phyloP scores from a whole-genome alignment of 192 early-diverging fungal genomes.

The Coemansia sp. region DNA sequence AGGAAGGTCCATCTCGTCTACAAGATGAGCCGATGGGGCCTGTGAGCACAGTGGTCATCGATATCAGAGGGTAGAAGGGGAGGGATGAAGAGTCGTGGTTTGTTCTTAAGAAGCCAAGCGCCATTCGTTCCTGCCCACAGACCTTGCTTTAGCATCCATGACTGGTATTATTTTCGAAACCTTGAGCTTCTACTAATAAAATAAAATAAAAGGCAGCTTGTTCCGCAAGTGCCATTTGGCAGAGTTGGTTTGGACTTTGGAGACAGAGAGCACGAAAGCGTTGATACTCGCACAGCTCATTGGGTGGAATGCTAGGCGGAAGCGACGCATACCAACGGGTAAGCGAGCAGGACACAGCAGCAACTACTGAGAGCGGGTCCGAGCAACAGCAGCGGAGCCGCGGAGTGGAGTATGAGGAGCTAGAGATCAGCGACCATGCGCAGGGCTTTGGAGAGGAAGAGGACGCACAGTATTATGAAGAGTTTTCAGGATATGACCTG shows the following conservation, averaged over 20 bases:
- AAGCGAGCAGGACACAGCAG: constrained; percentile 7
- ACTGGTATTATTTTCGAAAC: too few relatives aligned
- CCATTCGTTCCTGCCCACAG: too few relatives aligned
- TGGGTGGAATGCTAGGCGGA: constrained; percentile 6
- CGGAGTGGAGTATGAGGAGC: constrained; percentile 34
- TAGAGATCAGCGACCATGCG: constrained; percentile 22
- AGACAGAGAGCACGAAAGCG: background rate
- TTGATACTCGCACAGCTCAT: background rate
- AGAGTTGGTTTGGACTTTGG: background rate
- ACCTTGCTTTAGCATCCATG: too few relatives aligned
- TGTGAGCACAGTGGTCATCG: constrained; percentile 3
- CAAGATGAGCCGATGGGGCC: constrained; percentile 58
- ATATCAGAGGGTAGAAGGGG: too few relatives aligned
- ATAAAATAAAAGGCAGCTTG: background rate
- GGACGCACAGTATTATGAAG: constrained; percentile 40
- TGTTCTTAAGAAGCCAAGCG: too few relatives aligned
- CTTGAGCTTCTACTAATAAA: background rate
- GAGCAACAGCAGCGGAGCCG: constrained; percentile 1
- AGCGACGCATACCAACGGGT: constrained; percentile 22
- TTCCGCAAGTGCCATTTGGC: background rate
- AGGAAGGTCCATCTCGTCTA: constrained; percentile 66
- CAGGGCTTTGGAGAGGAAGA: constrained; percentile 36
- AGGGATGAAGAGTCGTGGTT: too few relatives aligned
- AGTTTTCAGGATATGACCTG: constrained; percentile 41
- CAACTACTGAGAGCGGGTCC: background rate